Evolutionary conservation across 768 basidiomycete genomes (phyloP).

Genomic region (Neoboletus magnificus): DNA sequence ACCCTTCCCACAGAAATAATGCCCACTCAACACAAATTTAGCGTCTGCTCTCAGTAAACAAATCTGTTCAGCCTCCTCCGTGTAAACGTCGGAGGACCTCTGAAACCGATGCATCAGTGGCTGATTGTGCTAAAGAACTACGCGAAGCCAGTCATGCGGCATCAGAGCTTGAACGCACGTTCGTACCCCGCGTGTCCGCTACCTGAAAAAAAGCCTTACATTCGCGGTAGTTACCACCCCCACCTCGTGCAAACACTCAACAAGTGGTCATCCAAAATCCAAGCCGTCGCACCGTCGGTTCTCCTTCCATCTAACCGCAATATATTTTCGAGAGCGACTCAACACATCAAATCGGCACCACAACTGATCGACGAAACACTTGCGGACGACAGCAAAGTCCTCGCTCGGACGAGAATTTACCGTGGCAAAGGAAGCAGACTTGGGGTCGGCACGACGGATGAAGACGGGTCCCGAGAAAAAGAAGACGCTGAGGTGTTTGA

Average conservation of each 20-base stretch:
- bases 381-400: conserved; percentile 50
- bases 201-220: conserved; percentile 1
- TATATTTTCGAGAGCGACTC: conserved; percentile 59
- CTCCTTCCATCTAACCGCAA: conserved; percentile 69
- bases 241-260: conserved; percentile 72
- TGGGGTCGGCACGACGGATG: conserved; percentile 31
- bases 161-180: conserved; percentile 52
- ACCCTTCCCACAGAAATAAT: conserved; percentile 4
- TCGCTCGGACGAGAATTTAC: conserved; percentile 60
- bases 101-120: conserved; percentile 4
- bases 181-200: conserved; percentile 25
- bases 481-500: conserved; percentile 62
- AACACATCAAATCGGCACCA: conserved; percentile 59
- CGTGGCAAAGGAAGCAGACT: conserved; percentile 49
- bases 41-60: conserved; percentile 47
- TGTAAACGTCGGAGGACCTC: conserved; percentile 55
- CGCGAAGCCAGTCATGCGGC: conserved; percentile 41
- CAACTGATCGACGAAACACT: conserved; percentile 78
- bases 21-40: conserved; percentile 28
- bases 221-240: conserved; percentile 52
- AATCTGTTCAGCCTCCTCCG: conserved; percentile 45
- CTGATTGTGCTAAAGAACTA: conserved; percentile 30
- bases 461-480: conserved; percentile 34
- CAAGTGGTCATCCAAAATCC: conserved; percentile 97
- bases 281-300: conserved; percentile 81